phyloP scores from a whole-genome alignment of 2,329 filamentous ascomycete genomes.

The Emergomyces africanus region DNA sequence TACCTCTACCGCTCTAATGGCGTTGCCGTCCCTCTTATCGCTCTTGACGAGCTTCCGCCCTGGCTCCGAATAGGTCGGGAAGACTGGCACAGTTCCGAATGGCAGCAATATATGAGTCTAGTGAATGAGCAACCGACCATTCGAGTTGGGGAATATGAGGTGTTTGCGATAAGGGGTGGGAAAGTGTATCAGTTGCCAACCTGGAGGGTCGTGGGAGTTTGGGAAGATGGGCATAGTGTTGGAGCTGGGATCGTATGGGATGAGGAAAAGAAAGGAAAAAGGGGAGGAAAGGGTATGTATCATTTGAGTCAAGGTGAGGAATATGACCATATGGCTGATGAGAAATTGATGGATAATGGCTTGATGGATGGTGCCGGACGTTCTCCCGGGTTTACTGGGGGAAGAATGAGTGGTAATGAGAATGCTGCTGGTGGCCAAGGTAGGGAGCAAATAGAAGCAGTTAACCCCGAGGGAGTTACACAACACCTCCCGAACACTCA shows the following conservation, averaged over 20 bases:
- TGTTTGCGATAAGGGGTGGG: neutral
- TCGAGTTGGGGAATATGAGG: constrained; percentile 2
- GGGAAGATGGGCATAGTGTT: neutral
- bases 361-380: neutral
- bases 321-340: neutral
- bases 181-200: neutral
- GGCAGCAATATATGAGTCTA: constrained; percentile 14
- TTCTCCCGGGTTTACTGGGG: neutral
- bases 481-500: neutral
- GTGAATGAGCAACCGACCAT: constrained; percentile 2
- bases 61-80: constrained; percentile 21
- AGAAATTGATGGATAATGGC: too few relatives aligned
- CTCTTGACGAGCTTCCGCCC: constrained; percentile 31
- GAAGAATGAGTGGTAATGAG: too few relatives aligned
- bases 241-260: neutral
- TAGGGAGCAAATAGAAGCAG: neutral
- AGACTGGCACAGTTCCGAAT: constrained; percentile 11
- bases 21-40: constrained; percentile 26
- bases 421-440: too few relatives aligned
- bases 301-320: neutral
- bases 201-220: neutral
- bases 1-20: constrained; percentile 28
- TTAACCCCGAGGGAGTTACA: neutral
- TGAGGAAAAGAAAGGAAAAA: neutral
- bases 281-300: neutral